phyloP scores from a whole-genome alignment of 140 eudicot genomes.

The Ambrosia hybrid region DNA sequence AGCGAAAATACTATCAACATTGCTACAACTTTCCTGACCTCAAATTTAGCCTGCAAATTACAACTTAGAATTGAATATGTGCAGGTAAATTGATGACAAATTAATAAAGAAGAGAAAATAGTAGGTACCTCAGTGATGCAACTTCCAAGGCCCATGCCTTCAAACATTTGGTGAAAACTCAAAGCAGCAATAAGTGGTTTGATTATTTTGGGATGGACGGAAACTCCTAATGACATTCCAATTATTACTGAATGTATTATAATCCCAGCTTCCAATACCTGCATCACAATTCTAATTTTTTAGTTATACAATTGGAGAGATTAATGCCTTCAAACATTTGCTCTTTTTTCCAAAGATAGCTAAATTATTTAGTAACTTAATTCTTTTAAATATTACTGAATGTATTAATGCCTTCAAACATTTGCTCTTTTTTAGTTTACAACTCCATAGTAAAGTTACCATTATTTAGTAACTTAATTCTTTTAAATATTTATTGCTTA shows the following conservation, averaged over 20 bases:
- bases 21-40: no score
- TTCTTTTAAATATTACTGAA: no score
- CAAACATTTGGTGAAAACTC: constrained; percentile 68
- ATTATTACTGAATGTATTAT: no score
- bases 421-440: no score
- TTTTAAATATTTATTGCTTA: no score
- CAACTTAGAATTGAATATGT: not conserved
- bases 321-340: no score
- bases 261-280: not conserved
- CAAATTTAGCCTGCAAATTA: not conserved
- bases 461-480: no score
- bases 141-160: constrained; percentile 73
- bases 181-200: constrained; percentile 66
- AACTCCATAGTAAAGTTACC: no score
- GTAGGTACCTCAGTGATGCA: constrained; percentile 56
- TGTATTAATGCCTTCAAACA: no score
- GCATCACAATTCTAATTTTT: not conserved
- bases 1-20: no score
- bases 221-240: constrained; percentile 41
- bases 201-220: constrained; percentile 49
- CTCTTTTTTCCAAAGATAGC: no score
- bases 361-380: no score
- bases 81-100: not conserved
- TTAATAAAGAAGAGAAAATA: not conserved
- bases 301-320: not conserved